Percentiles rank a stretch among this genome's conserved stretches.
Evolutionary conservation across 2,329 filamentous ascomycete genomes (phyloP).

Genomic region (Fonsecaea multimorphosa): DNA sequence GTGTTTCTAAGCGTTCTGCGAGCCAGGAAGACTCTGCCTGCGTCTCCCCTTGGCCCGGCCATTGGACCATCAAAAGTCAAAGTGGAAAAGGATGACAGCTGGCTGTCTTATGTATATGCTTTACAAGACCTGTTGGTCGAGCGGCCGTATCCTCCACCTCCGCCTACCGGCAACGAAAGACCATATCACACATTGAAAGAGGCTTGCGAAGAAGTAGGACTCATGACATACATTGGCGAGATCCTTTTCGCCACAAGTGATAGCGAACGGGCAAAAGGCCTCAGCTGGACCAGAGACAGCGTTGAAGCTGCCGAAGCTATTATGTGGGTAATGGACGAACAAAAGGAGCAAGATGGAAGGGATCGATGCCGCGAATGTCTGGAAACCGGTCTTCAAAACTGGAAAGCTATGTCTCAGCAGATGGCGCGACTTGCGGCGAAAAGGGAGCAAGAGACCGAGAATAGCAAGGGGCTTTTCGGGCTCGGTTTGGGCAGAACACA

Average conservation of each 20-base stretch:
- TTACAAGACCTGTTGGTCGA: constrained; percentile 58
- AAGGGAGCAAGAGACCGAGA: constrained; percentile 45
- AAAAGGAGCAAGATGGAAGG: constrained; percentile 50
- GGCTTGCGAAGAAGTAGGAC: constrained; percentile 80
- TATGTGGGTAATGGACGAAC: constrained; percentile 55
- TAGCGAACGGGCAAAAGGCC: constrained; percentile 67
- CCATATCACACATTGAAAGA: constrained; percentile 69
- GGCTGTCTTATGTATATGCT: constrained; percentile 30
- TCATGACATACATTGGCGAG: constrained; percentile 91
- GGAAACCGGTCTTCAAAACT: constrained; percentile 76
- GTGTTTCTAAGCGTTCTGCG: constrained; percentile 85
- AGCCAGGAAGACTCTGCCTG: constrained; percentile 68
- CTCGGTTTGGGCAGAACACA: constrained; percentile 34
- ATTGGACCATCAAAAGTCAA: constrained; percentile 25
- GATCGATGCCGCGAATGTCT: constrained; percentile 79
- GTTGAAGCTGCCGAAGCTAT: constrained; percentile 79
- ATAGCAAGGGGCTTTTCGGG: constrained; percentile 47
- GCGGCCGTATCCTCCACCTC: constrained; percentile 70
- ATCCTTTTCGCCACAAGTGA: constrained; percentile 78
- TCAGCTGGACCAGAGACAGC: constrained; percentile 88
- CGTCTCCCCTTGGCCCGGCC: constrained; percentile 43
- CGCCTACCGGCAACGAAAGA: constrained; percentile 70
- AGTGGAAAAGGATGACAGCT: constrained; percentile 38
- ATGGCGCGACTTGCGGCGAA: constrained; percentile 63
- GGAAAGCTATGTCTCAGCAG: constrained; percentile 77